A percentile compares a stretch with the other conserved stretches of the same genome.
phyloP scores from a whole-genome alignment of 1,284 basidiomycete genomes.

The Salmacisia buchloeana region DNA sequence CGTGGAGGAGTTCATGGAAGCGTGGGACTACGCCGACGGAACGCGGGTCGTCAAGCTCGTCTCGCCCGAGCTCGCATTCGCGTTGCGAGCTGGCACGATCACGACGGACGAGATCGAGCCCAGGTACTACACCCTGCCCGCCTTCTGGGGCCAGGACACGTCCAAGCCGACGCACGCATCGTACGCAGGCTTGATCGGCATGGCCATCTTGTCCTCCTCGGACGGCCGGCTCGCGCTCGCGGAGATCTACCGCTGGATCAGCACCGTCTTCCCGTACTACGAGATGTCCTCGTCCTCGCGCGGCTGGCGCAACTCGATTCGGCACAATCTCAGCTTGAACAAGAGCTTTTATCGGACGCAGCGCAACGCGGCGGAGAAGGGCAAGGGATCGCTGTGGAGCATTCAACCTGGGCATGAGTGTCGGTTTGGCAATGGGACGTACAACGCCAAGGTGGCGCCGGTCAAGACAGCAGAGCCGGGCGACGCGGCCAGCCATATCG shows the following conservation, averaged over 20 bases:
- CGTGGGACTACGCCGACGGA: conserved; percentile 47
- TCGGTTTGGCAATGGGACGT: conserved; percentile 43
- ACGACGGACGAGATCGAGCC: conserved; percentile 34
- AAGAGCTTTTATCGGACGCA: conserved; percentile 66
- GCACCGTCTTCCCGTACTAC: conserved; percentile 85
- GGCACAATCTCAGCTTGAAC: conserved; percentile 83
- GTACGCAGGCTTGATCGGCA: conserved; percentile 91
- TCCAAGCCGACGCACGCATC: conserved; percentile 55
- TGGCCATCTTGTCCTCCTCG: conserved; percentile 79
- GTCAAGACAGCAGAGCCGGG: neutral
- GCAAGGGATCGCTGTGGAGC: conserved; percentile 54
- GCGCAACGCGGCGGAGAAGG: conserved; percentile 49
- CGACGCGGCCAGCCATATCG: neutral
- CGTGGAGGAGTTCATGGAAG: conserved; percentile 6
- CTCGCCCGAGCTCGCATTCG: conserved; percentile 45
- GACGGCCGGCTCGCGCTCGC: conserved; percentile 81
- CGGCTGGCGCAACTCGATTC: conserved; percentile 90
- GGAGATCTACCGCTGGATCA: conserved; percentile 94
- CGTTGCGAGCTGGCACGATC: conserved; percentile 39
- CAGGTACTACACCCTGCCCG: conserved; percentile 44
- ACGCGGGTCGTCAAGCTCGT: conserved; percentile 45
- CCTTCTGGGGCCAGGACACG: conserved; percentile 36
- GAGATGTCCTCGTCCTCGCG: conserved; percentile 74
- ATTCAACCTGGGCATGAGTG: conserved; percentile 49
- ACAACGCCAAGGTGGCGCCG: conserved; percentile 16